Conservation (phyloP, 495 filamentous ascomycete genomes). For the Podospora pseudopauciseta region DNA sequence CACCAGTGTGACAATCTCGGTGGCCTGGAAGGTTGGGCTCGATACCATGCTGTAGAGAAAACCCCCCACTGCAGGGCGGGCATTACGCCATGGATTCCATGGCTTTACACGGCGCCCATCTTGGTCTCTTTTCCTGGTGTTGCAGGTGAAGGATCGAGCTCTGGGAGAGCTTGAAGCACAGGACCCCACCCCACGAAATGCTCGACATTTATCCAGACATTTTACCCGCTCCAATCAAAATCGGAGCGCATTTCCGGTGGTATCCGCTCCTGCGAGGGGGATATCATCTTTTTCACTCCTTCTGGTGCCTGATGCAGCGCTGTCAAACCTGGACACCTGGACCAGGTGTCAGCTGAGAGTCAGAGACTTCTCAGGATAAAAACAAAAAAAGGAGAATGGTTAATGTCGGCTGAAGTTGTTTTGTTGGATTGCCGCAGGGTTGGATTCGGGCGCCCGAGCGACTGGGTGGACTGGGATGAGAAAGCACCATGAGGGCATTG, state of each 20-base stretch:
- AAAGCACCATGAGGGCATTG: constrained; percentile 13
- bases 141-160: background rate
- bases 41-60: background rate
- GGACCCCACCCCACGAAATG: constrained; percentile 17
- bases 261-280: constrained; percentile 24
- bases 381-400: background rate
- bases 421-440: constrained; percentile 12
- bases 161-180: constrained; percentile 1
- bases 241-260: constrained; percentile 18
- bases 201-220: constrained; percentile 28
- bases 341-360: constrained; percentile 32
- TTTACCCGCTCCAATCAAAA: constrained; percentile 39
- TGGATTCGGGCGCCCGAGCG: constrained; percentile 14
- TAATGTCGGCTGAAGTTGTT: constrained; percentile 7
- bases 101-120: background rate
- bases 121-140: constrained; percentile 7
- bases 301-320: constrained; percentile 5
- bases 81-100: constrained; percentile 32
- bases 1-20: background rate
- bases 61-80: constrained; percentile 1
- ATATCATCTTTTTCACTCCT: constrained; percentile 4
- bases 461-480: constrained; percentile 6
- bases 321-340: constrained; percentile 11
- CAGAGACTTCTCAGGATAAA: constrained; percentile 26
- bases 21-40: constrained; percentile 2